Base-by-base conservation (phyloP, 768 basidiomycete genomes). In the Xerocomus potaroensis region DNA sequence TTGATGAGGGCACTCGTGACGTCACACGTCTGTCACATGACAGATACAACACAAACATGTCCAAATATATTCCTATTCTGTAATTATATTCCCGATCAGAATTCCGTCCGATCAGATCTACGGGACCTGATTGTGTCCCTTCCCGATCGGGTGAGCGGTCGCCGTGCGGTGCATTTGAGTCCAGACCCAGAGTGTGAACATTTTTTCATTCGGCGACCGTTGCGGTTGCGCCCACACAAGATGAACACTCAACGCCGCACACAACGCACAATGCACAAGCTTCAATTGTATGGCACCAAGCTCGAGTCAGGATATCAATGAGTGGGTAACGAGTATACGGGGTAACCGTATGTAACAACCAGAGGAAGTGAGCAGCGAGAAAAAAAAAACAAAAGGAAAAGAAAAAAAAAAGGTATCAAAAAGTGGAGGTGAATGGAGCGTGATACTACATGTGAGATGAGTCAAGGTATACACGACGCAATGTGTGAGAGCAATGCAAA, bases 361-460 rank as follows among this genome's bases (percentile, higher is more conserved):
- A 53, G 56, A 51, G 51, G 9, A 35, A 40, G 39, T 52, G 48
- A 52, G 38, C 18, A 51, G 34, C 29, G 51, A 36, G 24, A 40
- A 16, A n/a, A 29, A 1, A 18, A 23, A 45, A 36, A 41, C n/a
- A n/a, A n/a, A n/a, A n/a, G n/a, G 47, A 54, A 63, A 32, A n/a
- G 14, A 32, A n/a, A n/a, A 31, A 38, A 43, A 42, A 52, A 56
- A 64, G 64, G 66, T 68, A 68, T 65, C 66, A 63, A 66, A 65
- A 59, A 54, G n/a, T 53, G 56, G 56, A 45, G 52, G 54, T 62
- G 61, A 63, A 59, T 62, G 64, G 56, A 52, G 52, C 48, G 55
- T 65, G 64, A 60, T 68, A 65, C 64, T 65, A 66, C 64, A 66
- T 57, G 61, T 66, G 64, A 55, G 66, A 58, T 63, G 64, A 34